Percentiles rank a stretch among this genome's conserved stretches.
Conservation (phyloP, 1,284 basidiomycete genomes). For the Ceratobasidium sp. region DNA sequence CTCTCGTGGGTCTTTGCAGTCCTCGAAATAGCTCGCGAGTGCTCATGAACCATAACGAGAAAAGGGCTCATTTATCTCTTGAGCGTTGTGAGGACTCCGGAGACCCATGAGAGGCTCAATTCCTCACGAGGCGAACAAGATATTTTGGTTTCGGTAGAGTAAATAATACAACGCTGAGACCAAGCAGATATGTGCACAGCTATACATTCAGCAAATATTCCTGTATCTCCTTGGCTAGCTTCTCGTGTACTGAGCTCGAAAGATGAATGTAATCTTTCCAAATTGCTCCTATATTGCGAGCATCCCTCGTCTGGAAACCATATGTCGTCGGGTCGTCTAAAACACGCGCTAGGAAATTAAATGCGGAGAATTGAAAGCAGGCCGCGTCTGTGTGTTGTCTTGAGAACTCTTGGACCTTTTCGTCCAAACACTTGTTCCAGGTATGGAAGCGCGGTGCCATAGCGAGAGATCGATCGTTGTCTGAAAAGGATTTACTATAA, state of each 20-base stretch:
- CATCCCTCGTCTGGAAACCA: slow-evolving; percentile 27
- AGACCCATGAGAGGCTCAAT: too few relatives aligned
- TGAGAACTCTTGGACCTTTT: slow-evolving; percentile 4
- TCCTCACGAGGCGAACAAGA: too few relatives aligned
- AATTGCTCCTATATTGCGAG: slow-evolving; percentile 23
- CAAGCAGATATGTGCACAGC: not conserved
- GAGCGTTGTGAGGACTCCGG: too few relatives aligned
- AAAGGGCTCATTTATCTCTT: too few relatives aligned
- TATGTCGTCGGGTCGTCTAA: slow-evolving; percentile 26
- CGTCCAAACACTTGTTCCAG: slow-evolving; percentile 33
- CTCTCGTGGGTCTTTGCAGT: too few relatives aligned
- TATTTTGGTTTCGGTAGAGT: too few relatives aligned
- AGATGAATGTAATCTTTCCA: slow-evolving; percentile 40
- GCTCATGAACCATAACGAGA: too few relatives aligned
- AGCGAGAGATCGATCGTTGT: not conserved
- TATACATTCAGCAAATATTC: slow-evolving; percentile 15
- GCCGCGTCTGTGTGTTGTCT: slow-evolving; percentile 1
- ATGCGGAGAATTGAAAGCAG: slow-evolving; percentile 37
- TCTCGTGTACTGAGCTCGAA: slow-evolving; percentile 34
- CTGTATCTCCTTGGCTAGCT: slow-evolving; percentile 20
- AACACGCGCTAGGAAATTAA: slow-evolving; percentile 23
- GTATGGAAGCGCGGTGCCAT: not conserved
- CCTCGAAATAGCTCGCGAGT: too few relatives aligned
- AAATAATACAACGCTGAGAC: too few relatives aligned
- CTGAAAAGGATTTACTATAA: not conserved